Conservation (phyloP, 805 yeast genomes). For the Zygosaccharomyces lentus region DNA sequence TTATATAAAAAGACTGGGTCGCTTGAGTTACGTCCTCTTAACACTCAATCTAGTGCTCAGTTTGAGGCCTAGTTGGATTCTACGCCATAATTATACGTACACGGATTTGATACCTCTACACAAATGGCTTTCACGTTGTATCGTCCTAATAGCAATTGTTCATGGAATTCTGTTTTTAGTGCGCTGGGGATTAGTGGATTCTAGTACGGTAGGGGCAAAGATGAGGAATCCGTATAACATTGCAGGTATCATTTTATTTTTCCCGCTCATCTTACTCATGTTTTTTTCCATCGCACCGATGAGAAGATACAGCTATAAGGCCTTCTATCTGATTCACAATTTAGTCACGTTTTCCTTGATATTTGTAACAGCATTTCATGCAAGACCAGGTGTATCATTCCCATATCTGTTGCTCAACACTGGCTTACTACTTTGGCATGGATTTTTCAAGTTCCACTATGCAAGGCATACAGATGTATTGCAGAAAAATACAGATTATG, state of each 20-base stretch:
- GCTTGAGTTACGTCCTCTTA: conserved; percentile 53
- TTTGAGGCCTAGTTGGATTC: conserved; percentile 51
- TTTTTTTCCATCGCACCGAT: conserved; percentile 46
- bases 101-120: conserved; percentile 54
- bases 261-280: conserved; percentile 36
- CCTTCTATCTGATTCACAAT: conserved; percentile 57
- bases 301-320: conserved; percentile 46
- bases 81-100: conserved; percentile 43
- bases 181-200: conserved; percentile 44
- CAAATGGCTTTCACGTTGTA: conserved; percentile 65
- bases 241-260: conserved; percentile 47
- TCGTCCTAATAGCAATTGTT: conserved; percentile 41
- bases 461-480: conserved; percentile 15
- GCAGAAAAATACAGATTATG: conserved; percentile 15
- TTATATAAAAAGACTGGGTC: conserved; percentile 53
- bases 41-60: conserved; percentile 56
- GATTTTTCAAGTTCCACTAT: conserved; percentile 14
- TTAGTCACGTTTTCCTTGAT: conserved; percentile 45
- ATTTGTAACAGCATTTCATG: conserved; percentile 50
- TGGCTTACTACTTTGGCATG: conserved; percentile 17
- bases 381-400: conserved; percentile 60
- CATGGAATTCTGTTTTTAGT: conserved; percentile 53
- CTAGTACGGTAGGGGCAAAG: conserved; percentile 36
- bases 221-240: conserved; percentile 38
- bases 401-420: conserved; percentile 30